Evolutionary conservation across 768 basidiomycete species (phyloP).

Genomic region (Termitomyces bulborhizus): DNA sequence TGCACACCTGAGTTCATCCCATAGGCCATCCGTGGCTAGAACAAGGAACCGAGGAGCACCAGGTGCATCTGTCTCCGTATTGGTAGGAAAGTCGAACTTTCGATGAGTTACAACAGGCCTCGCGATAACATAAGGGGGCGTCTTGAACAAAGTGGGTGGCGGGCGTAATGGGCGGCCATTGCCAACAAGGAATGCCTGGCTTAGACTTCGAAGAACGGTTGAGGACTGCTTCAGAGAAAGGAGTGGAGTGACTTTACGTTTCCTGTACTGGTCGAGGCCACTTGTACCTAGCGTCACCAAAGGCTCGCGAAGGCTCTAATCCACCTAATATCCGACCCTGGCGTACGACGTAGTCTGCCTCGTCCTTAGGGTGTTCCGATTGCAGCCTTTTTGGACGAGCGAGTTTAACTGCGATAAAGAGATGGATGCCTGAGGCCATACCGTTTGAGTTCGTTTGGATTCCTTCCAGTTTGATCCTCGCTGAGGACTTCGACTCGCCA

Average conservation of each 20-base stretch:
- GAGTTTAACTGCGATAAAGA: not conserved
- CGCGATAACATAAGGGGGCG: slow-evolving; percentile 91
- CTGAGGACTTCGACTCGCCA: slow-evolving; percentile 95
- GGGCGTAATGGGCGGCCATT: slow-evolving; percentile 54
- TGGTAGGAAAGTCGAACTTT: slow-evolving; percentile 50
- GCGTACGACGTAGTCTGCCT: slow-evolving; percentile 66
- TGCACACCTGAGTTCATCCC: slow-evolving; percentile 54
- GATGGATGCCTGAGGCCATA: slow-evolving; percentile 23
- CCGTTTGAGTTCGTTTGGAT: slow-evolving; percentile 80
- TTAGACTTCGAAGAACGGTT: slow-evolving; percentile 29
- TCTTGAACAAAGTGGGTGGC: slow-evolving; percentile 60
- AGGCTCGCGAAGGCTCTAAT: slow-evolving; percentile 81
- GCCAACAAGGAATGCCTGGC: slow-evolving; percentile 61
- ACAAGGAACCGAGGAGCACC: slow-evolving; percentile 67
- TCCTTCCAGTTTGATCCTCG: slow-evolving; percentile 95
- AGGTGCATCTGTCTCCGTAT: slow-evolving; percentile 15
- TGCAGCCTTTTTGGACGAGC: slow-evolving; percentile 46
- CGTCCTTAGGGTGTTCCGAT: slow-evolving; percentile 76
- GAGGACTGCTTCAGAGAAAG: not conserved
- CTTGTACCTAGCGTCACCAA: slow-evolving; percentile 89
- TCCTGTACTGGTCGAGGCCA: slow-evolving; percentile 73
- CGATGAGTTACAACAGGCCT: slow-evolving; percentile 77
- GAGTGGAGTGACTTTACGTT: slow-evolving; percentile 37
- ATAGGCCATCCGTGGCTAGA: slow-evolving; percentile 83
- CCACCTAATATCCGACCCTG: slow-evolving; percentile 83